phyloP scores from a whole-genome alignment of 345 rosid genomes.

The Mercurialis annua region DNA sequence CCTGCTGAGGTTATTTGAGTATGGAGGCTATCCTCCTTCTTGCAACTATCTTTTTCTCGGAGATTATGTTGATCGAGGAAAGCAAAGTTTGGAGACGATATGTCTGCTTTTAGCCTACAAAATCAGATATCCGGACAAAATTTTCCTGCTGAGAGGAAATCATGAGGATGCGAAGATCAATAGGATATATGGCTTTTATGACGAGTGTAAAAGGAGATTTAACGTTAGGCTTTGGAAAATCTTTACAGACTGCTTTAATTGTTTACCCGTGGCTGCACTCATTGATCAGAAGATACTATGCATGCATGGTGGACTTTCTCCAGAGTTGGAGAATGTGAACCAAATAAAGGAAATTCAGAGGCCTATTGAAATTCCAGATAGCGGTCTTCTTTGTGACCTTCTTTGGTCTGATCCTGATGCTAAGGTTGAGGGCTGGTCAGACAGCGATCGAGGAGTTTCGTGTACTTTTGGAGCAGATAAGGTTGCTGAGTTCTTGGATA shows the following conservation, averaged over 20 bases:
- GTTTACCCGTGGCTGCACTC: conserved; percentile 90
- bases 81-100: conserved; percentile 93
- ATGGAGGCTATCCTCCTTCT: conserved; percentile 88
- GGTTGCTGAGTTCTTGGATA: conserved; percentile 81
- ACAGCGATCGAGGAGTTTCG: conserved; percentile 89
- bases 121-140: conserved; percentile 68
- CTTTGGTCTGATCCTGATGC: conserved; percentile 97
- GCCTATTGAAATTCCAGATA: conserved; percentile 89
- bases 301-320: conserved; percentile 98
- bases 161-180: conserved; percentile 99
- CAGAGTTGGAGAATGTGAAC: conserved; percentile 60
- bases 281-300: conserved; percentile 87
- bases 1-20: conserved; percentile 77
- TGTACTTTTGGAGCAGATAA: conserved; percentile 85
- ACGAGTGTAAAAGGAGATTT: conserved; percentile 96
- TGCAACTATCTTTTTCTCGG: conserved; percentile 92
- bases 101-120: conserved; percentile 96
- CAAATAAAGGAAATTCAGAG: conserved; percentile 78
- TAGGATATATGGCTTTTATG: conserved; percentile 89
- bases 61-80: conserved; percentile 96
- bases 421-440: conserved; percentile 68
- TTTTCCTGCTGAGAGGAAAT: conserved; percentile 86
- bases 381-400: conserved; percentile 89
- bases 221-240: conserved; percentile 95
- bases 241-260: conserved; percentile 89